Evolutionary conservation across 2,329 filamentous ascomycete genomes (phyloP).

Genomic region (Polytolypa hystricis): DNA sequence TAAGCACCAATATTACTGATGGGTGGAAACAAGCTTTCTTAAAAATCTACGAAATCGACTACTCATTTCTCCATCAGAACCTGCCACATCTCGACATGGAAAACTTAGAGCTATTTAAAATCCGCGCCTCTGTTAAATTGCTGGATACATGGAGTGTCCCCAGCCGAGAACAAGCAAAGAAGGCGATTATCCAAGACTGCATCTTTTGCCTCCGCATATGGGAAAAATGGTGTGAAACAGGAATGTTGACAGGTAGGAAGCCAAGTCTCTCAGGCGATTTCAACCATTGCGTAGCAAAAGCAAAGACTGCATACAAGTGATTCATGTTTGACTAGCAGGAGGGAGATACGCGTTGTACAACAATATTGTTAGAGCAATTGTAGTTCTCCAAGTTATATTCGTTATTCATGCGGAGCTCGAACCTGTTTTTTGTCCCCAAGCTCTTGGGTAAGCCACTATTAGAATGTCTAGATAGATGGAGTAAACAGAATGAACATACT

Average conservation of each 20-base stretch:
- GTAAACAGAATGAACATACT: constrained; percentile 9
- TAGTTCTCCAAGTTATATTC: no score
- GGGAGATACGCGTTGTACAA: no score
- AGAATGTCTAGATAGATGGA: no score
- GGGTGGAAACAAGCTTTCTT: neutral
- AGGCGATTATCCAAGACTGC: neutral
- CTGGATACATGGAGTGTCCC: neutral
- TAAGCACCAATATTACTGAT: neutral
- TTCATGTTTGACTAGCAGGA: no score
- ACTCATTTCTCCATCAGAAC: neutral
- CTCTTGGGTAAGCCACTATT: neutral
- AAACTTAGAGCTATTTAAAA: neutral
- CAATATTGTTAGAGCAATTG: no score
- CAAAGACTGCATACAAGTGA: neutral
- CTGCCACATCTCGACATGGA: neutral
- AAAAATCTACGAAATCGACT: neutral
- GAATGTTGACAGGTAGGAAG: neutral
- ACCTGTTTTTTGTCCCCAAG: no score
- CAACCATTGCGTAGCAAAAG: neutral
- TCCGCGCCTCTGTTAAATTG: neutral
- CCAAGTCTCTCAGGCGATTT: neutral
- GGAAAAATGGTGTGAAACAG: constrained; percentile 1
- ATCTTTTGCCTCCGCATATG: neutral
- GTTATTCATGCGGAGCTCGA: no score
- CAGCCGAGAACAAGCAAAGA: neutral